Conservation (phyloP, 345 rosid species). For the Hibiscus trionum region DNA sequence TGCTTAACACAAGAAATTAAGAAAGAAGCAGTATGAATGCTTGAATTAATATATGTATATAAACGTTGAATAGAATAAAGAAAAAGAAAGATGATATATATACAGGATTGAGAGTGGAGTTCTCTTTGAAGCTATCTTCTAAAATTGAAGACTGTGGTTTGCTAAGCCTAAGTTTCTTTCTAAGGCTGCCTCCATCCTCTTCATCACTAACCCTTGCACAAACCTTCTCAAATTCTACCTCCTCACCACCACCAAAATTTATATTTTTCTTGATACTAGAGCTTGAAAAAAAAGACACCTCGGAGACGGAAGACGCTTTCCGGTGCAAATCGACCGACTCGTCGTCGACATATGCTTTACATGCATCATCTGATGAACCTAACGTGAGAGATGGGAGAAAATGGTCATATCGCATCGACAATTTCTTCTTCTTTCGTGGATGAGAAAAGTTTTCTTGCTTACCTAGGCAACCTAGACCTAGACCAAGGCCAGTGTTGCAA, state of each 20-base stretch:
- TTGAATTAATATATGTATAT: neutral
- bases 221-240: slow-evolving; percentile 24
- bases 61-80: neutral
- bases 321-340: slow-evolving; percentile 6
- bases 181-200: slow-evolving; percentile 38
- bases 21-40: neutral
- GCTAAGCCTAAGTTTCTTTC: slow-evolving; percentile 39
- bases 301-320: slow-evolving; percentile 22
- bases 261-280: slow-evolving; percentile 27
- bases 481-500: slow-evolving; percentile 27
- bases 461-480: slow-evolving; percentile 20
- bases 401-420: slow-evolving; percentile 23
- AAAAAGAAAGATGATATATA: neutral
- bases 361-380: slow-evolving; percentile 23
- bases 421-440: slow-evolving; percentile 15
- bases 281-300: slow-evolving; percentile 28
- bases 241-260: slow-evolving; percentile 15
- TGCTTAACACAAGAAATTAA: slow-evolving; percentile 8
- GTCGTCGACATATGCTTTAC: slow-evolving; percentile 10
- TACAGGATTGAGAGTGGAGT: slow-evolving; percentile 56
- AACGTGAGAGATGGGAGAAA: slow-evolving; percentile 35
- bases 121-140: slow-evolving; percentile 44
- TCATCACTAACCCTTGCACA: slow-evolving; percentile 31
- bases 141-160: slow-evolving; percentile 34
- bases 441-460: neutral